Evolutionary conservation across 2,329 filamentous ascomycete species (phyloP).

Genomic region (Fusarium fujikuroi): DNA sequence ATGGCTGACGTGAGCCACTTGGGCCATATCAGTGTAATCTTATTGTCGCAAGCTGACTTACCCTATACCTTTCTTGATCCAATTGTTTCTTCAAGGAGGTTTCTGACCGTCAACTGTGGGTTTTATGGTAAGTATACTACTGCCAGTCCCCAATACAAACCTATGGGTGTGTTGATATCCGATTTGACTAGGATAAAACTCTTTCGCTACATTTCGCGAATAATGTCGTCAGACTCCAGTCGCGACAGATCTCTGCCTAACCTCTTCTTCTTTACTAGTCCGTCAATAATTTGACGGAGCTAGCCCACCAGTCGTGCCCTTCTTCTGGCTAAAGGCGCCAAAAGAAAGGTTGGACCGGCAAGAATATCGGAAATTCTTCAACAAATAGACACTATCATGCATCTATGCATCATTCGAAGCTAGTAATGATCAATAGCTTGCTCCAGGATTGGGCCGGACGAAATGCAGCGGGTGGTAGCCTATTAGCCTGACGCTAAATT

Average conservation of each 20-base stretch:
- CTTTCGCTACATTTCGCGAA: constrained; percentile 9
- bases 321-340: neutral
- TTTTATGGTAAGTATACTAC: too few species aligned
- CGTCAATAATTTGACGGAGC: neutral
- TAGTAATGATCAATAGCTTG: neutral
- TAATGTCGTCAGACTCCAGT: neutral
- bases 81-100: neutral
- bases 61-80: neutral
- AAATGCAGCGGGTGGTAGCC: constrained; percentile 1
- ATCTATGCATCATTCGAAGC: constrained; percentile 14
- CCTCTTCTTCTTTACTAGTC: neutral
- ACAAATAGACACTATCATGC: neutral
- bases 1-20: constrained; percentile 44
- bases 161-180: constrained; percentile 7
- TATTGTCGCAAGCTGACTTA: neutral
- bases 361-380: neutral
- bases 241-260: neutral
- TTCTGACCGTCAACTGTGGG: neutral
- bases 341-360: neutral
- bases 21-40: constrained; percentile 3
- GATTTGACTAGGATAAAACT: neutral
- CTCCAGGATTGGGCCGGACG: constrained; percentile 11
- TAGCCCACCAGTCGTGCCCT: constrained; percentile 2
- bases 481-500: constrained; percentile 9
- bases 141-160: neutral